Base-by-base conservation (phyloP, 257 asterid species). In the Lithospermum erythrorhizon region DNA sequence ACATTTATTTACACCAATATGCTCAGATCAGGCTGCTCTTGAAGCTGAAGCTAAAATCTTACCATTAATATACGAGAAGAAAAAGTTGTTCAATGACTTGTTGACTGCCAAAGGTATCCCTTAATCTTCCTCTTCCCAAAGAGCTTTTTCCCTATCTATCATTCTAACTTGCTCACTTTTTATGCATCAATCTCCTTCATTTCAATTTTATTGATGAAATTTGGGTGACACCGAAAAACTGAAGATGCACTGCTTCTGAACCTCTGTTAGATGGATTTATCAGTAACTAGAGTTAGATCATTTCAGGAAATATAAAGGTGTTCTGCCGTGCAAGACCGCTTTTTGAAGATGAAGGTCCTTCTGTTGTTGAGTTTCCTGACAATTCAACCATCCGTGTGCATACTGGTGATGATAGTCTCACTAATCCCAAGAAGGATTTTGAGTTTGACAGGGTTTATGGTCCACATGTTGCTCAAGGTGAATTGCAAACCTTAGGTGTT, bases 371-470 rank as follows among this genome's bases (percentile, higher is more conserved):
- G 80, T 93, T 86, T 72, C 99, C 99, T 37, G 97, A 93, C 74
- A 86, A 86, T 64, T 72, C 63, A 69, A 86, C 87, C 6, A 64
- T 93, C 56, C 87, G 95, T 53, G 71, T 89, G 74, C 76, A 84
- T 79, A 84, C 96, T 58, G 83, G 89, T 68, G 90, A 86, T 77
- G 90, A 86, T 71, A 76, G 62, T 49, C 73, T 80, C 60, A 75
- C 87, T 65, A 93, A 83, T 75, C 94, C 97, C 21, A 93, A 89
- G 79, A 93, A 89, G 79, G 99, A 89, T 76, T 93, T 86, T 73
- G 99, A 93, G 76, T 86, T 93, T 75, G 99, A 93, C 72, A 77
- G 89, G 75, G 99, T 93, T 74, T 89, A 86, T 81, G 99, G 97
- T 60, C 97, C 99, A 74, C 99, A 93, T 78, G 81, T 93, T 72